Percentiles rank a stretch among this genome's conserved stretches.
phyloP scores from a whole-genome alignment of 306 rosid species.

The Hippophae tibetana region DNA sequence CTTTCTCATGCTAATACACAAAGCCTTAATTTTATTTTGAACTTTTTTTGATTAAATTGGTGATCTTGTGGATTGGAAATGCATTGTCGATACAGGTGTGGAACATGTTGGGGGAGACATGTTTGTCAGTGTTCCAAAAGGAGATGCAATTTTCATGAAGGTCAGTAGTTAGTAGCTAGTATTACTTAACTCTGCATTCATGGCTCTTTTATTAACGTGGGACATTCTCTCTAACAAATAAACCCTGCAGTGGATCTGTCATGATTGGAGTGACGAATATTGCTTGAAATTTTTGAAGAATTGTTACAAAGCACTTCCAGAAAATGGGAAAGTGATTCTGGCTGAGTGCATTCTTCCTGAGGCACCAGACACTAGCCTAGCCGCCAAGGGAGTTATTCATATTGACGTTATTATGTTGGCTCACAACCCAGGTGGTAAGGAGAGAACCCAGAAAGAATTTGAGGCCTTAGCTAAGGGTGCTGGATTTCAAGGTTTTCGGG shows the following conservation, averaged over 20 bases:
- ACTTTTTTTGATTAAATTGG: too few relatives aligned
- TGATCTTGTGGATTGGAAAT: background rate
- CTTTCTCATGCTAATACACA: too few relatives aligned
- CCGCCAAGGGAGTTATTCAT: slow-evolving; percentile 65
- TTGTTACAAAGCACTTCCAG: slow-evolving; percentile 65
- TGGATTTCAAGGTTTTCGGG: slow-evolving; percentile 62
- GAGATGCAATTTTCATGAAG: slow-evolving; percentile 90
- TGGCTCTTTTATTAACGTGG: background rate
- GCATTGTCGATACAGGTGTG: slow-evolving; percentile 46
- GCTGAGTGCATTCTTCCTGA: slow-evolving; percentile 88
- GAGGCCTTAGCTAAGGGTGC: slow-evolving; percentile 62
- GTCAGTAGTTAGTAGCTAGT: slow-evolving; percentile 14
- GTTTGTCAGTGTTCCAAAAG: slow-evolving; percentile 78
- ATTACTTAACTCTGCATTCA: background rate
- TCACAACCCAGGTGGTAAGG: slow-evolving; percentile 87
- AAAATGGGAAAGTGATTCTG: slow-evolving; percentile 76
- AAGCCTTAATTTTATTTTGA: background rate
- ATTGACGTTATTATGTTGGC: slow-evolving; percentile 81
- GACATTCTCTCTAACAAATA: too few relatives aligned
- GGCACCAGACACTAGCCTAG: slow-evolving; percentile 72
- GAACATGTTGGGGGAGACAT: slow-evolving; percentile 94
- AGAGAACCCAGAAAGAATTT: slow-evolving; percentile 77
- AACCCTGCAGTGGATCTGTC: slow-evolving; percentile 62
- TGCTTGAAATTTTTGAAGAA: slow-evolving; percentile 74
- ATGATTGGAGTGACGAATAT: slow-evolving; percentile 92